These are phyloP conservation scores for Chlorella sp. DNA, from an alignment of 139 green algal species.

Conservation along the genomic window DNA sequence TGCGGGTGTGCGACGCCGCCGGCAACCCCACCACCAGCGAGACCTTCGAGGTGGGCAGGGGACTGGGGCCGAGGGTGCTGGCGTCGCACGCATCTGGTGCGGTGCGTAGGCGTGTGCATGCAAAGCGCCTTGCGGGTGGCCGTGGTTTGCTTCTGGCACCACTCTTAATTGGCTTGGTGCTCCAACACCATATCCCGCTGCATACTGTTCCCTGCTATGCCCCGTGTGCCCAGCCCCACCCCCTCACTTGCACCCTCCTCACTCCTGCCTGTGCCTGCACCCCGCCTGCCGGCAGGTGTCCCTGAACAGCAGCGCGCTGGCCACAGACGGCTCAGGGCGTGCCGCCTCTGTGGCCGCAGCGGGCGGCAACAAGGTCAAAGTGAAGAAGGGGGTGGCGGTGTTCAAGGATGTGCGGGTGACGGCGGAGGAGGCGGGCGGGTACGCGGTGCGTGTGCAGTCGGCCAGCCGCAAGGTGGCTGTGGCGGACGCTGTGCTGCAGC, in stretches of 20 bases:
- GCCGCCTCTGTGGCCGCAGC: conserved; percentile 54
- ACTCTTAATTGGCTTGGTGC: not conserved
- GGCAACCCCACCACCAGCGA: conserved; percentile 54
- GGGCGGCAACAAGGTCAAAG: conserved; percentile 64
- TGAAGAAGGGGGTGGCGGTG: conserved; percentile 53
- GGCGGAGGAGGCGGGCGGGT: conserved; percentile 60
- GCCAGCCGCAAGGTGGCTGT: conserved; percentile 63
- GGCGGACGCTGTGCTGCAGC: conserved; percentile 47
- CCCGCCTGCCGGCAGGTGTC: conserved; percentile 39
- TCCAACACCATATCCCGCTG: not conserved
- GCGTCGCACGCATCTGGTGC: not conserved
- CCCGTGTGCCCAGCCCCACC: not conserved
- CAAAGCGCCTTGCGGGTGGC: not conserved
- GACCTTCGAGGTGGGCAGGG: conserved; percentile 53
- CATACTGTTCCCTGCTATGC: not conserved
- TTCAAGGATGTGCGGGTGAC: conserved; percentile 65
- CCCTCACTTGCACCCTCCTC: not conserved
- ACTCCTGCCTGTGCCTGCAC: not conserved
- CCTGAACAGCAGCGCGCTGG: conserved; percentile 53
- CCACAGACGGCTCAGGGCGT: conserved; percentile 50
- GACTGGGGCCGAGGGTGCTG: not conserved
- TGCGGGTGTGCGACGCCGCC: conserved; percentile 54
- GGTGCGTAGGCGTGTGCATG: not conserved
- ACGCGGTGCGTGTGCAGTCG: conserved; percentile 49
- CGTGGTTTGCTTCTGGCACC: not conserved